phyloP scores from a whole-genome alignment of 805 yeast genomes.

The Myxozyma neglecta region DNA sequence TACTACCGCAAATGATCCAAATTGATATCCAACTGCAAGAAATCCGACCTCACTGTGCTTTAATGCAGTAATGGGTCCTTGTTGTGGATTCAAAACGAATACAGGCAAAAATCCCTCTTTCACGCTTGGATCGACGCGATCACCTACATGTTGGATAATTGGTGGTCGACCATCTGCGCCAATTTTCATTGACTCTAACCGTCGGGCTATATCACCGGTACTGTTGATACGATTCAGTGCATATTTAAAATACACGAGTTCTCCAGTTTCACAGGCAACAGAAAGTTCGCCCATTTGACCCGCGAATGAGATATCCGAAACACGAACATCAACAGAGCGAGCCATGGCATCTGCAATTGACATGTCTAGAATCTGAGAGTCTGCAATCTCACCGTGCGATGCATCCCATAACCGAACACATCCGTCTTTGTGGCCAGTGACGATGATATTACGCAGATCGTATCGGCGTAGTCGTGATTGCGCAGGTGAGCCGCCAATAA shows the following conservation, averaged over 20 bases:
- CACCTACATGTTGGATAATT: constrained; percentile 11
- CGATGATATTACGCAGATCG: constrained; percentile 57
- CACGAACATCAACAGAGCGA: constrained; percentile 48
- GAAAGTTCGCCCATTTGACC: constrained; percentile 55
- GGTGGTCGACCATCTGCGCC: constrained; percentile 15
- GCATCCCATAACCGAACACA: constrained; percentile 79
- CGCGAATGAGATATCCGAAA: constrained; percentile 68
- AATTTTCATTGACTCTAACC: constrained; percentile 6
- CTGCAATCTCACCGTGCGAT: constrained; percentile 66
- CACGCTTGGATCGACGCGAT: constrained; percentile 14
- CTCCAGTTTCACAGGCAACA: constrained; percentile 66
- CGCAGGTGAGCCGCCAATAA: constrained; percentile 80
- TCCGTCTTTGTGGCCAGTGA: constrained; percentile 85
- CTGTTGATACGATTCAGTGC: constrained; percentile 48
- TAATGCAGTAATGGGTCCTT: constrained; percentile 58
- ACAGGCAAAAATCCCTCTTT: constrained; percentile 63
- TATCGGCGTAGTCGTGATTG: constrained; percentile 49
- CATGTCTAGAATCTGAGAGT: constrained; percentile 59
- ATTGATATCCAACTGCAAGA: constrained; percentile 72
- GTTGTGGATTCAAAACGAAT: constrained; percentile 46
- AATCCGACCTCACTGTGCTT: constrained; percentile 77
- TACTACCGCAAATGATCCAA: constrained; percentile 71
- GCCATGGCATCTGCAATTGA: constrained; percentile 53
- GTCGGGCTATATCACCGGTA: constrained; percentile 8
- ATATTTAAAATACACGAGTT: constrained; percentile 72